Conservation (phyloP, 1,284 basidiomycete species). For the Apiotrichum domesticum region DNA sequence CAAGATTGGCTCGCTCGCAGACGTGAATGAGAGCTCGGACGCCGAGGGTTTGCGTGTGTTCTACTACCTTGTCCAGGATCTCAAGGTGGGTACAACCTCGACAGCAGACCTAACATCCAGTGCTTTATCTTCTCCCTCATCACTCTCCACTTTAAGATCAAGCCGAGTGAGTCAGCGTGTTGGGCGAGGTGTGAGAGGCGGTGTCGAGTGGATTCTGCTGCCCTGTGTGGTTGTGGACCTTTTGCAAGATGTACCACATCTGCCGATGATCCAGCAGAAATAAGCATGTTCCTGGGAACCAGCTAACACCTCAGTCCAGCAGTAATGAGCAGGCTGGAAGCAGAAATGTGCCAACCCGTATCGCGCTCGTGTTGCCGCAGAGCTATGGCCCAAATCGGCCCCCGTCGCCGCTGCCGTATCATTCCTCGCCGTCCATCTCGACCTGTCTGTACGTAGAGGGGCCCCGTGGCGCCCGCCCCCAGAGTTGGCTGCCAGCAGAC, state of each 20-base stretch:
- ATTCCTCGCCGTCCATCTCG: too few species aligned
- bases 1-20: slow-evolving; percentile 93
- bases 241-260: neutral
- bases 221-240: too few species aligned
- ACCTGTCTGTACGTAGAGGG: too few species aligned
- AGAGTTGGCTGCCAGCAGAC: too few species aligned
- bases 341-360: too few species aligned
- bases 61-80: slow-evolving; percentile 96
- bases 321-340: too few species aligned
- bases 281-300: neutral
- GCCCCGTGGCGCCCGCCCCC: too few species aligned
- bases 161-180: slow-evolving; percentile 59
- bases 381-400: too few species aligned
- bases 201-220: neutral
- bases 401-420: too few species aligned
- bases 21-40: slow-evolving; percentile 95
- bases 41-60: slow-evolving; percentile 97
- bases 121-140: slow-evolving; percentile 97
- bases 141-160: slow-evolving; percentile 98
- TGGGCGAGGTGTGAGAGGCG: neutral
- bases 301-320: too few species aligned
- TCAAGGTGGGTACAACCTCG: slow-evolving; percentile 60
- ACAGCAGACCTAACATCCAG: slow-evolving; percentile 49
- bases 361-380: too few species aligned
- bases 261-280: neutral